Conservation (phyloP, 1,284 basidiomycete species). For the Singerocomus rubriflavus region DNA sequence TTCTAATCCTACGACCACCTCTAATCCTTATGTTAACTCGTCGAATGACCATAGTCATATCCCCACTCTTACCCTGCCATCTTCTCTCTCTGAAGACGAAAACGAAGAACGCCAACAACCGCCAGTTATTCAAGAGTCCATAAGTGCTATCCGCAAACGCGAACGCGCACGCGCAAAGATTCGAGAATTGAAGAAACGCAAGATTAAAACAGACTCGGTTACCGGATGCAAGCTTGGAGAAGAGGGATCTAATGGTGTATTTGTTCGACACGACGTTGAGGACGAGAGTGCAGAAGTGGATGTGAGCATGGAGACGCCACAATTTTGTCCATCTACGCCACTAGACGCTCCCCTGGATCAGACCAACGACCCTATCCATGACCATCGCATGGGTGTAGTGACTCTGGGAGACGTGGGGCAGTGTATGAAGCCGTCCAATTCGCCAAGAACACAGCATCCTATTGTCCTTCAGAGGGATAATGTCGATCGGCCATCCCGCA, state of each 20-base stretch:
- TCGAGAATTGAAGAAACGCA: constrained; percentile 53
- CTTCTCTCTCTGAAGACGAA: constrained; percentile 41
- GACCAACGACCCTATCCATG: constrained; percentile 9
- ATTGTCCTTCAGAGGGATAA: constrained; percentile 4
- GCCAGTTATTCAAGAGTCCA: constrained; percentile 18
- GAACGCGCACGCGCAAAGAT: constrained; percentile 51
- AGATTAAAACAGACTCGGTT: constrained; percentile 33
- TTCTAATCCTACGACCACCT: constrained; percentile 29
- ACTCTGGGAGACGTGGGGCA: constrained; percentile 3
- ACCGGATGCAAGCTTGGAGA: constrained; percentile 31
- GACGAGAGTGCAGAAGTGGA: constrained; percentile 63
- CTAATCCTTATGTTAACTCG: constrained; percentile 27
- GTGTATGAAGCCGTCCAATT: constrained; percentile 1
- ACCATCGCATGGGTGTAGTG: constrained; percentile 6
- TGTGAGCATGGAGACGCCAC: constrained; percentile 32
- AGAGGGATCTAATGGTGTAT: constrained; percentile 39
- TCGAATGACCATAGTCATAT: constrained; percentile 21
- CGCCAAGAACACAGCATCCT: constrained; percentile 3
- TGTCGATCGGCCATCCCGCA: constrained; percentile 18
- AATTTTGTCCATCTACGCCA: constrained; percentile 11
- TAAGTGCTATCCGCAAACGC: constrained; percentile 33
- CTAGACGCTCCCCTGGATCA: constrained; percentile 13
- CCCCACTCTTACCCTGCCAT: constrained; percentile 18
- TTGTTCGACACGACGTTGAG: constrained; percentile 51
- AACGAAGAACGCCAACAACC: constrained; percentile 36